These are phyloP conservation scores for Litsea cubeba DNA, from an alignment of 164 flowering plant genomes.

Conservation along the genomic window DNA sequence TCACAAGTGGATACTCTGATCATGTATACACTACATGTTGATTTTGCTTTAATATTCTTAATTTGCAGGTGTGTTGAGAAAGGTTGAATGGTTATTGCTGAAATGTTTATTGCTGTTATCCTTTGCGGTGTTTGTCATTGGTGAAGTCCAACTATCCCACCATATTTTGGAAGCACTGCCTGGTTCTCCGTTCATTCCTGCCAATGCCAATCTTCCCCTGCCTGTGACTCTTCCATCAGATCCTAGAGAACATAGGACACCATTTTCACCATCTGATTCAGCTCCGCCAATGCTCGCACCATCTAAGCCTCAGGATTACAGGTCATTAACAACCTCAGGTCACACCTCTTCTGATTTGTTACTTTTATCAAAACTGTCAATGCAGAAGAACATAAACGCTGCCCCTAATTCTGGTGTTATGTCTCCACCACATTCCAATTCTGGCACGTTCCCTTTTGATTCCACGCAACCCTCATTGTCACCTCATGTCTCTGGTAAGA, in stretches of 20 bases:
- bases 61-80: slow-evolving; percentile 11
- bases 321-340: slow-evolving; percentile 34
- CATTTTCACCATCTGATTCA: slow-evolving; percentile 21
- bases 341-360: slow-evolving; percentile 44
- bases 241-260: slow-evolving; percentile 25
- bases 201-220: slow-evolving; percentile 30
- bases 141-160: slow-evolving; percentile 1
- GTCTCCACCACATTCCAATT: slow-evolving; percentile 21
- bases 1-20: too few relatives aligned
- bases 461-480: slow-evolving; percentile 73
- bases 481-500: slow-evolving; percentile 12
- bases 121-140: background rate
- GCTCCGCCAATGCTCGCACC: slow-evolving; percentile 25
- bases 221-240: slow-evolving; percentile 31
- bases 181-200: background rate
- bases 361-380: slow-evolving; percentile 39
- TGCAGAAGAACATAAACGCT: slow-evolving; percentile 31
- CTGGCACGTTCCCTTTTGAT: slow-evolving; percentile 14
- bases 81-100: background rate
- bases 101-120: background rate
- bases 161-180: background rate
- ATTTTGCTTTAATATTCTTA: background rate
- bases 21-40: background rate
- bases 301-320: slow-evolving; percentile 43
- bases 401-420: slow-evolving; percentile 30